Evolutionary conservation across 148 eudicot species (phyloP).

Genomic region (Salicornia ramosissima): DNA sequence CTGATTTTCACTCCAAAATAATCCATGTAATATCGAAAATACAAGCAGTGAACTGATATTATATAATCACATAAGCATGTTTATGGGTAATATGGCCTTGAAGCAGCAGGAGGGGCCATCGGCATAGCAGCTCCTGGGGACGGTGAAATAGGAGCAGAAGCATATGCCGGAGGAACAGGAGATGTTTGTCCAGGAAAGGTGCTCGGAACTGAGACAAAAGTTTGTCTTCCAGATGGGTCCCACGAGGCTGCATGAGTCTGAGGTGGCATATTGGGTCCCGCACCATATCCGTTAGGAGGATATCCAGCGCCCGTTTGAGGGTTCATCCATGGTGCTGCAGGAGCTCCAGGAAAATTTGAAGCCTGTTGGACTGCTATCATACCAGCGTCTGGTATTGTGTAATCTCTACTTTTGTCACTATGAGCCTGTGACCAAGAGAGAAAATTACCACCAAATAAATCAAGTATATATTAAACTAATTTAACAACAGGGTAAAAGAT

Average conservation of each 20-base stretch:
- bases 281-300: slow-evolving; percentile 28
- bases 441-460: neutral
- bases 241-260: slow-evolving; percentile 34
- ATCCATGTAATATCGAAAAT: neutral
- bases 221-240: slow-evolving; percentile 37
- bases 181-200: slow-evolving; percentile 44
- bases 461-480: neutral
- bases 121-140: slow-evolving; percentile 25
- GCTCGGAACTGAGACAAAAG: slow-evolving; percentile 38
- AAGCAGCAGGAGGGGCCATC: slow-evolving; percentile 29
- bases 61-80: neutral
- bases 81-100: slow-evolving; percentile 33
- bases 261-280: slow-evolving; percentile 15
- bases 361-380: slow-evolving; percentile 31
- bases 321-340: slow-evolving; percentile 43
- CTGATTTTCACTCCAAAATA: slow-evolving; percentile 3
- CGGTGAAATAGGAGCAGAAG: slow-evolving; percentile 25
- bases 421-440: slow-evolving; percentile 37
- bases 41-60: neutral
- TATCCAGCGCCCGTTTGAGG: slow-evolving; percentile 31
- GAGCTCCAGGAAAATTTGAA: slow-evolving; percentile 26
- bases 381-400: slow-evolving; percentile 42
- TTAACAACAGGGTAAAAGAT: slow-evolving; percentile 23
- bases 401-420: slow-evolving; percentile 78
- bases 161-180: slow-evolving; percentile 31